phyloP scores from a whole-genome alignment of 1,284 basidiomycete species.

The Apiotrichum veenhuisii region DNA sequence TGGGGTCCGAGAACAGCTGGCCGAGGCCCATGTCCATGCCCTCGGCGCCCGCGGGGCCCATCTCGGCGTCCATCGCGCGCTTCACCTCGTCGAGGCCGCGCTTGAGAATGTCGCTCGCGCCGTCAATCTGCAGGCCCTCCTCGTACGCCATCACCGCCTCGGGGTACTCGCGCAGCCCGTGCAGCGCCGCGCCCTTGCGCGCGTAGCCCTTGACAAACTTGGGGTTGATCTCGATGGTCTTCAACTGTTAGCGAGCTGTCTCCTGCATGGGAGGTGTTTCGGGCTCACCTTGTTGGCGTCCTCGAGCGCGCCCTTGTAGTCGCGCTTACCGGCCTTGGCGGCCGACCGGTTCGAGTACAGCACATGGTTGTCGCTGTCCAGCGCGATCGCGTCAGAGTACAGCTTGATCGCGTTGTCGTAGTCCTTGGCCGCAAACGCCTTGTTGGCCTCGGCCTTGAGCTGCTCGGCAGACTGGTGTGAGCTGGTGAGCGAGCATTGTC shows the following conservation, averaged over 20 bases:
- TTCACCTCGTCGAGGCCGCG: conserved; percentile 85
- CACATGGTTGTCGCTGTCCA: conserved; percentile 81
- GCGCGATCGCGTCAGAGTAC: conserved; percentile 80
- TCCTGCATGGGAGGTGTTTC: background rate
- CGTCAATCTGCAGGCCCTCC: conserved; percentile 71
- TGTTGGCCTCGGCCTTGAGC: conserved; percentile 92
- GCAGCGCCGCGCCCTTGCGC: conserved; percentile 90
- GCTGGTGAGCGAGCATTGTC: background rate
- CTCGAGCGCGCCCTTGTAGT: conserved; percentile 71
- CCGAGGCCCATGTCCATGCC: conserved; percentile 57
- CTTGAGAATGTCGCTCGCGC: conserved; percentile 69
- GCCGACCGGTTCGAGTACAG: conserved; percentile 92
- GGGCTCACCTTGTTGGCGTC: conserved; percentile 81
- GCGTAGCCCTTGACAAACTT: conserved; percentile 88
- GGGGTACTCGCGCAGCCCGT: conserved; percentile 72
- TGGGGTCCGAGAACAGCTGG: conserved; percentile 81
- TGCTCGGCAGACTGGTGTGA: conserved; percentile 49
- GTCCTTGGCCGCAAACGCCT: conserved; percentile 89
- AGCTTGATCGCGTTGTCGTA: conserved; percentile 77
- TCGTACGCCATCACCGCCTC: conserved; percentile 69
- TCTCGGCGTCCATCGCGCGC: conserved; percentile 56
- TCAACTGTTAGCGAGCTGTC: conserved; percentile 29
- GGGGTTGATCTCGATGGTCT: conserved; percentile 68
- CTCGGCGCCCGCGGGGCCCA: conserved; percentile 33
- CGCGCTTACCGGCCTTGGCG: conserved; percentile 75